Percentiles rank a stretch among this genome's conserved stretches.
These are phyloP conservation scores for Phylloboletellus chloephorus DNA, from an alignment of 1,284 basidiomycete species.

Conservation along the genomic window DNA sequence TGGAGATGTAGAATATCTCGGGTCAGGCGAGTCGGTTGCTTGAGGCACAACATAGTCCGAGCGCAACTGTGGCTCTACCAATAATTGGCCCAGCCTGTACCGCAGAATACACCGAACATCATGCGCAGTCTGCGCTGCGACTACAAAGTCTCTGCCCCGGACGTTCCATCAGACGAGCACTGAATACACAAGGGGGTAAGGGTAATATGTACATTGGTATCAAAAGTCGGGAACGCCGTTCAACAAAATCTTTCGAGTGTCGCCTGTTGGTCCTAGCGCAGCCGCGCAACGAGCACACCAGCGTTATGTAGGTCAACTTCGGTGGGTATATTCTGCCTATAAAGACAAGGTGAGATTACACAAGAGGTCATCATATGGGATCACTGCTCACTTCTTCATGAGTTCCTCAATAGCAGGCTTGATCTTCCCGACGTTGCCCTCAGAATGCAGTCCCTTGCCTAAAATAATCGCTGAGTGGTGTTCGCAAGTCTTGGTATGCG, in stretches of 20 bases:
- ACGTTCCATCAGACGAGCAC: too few relatives aligned
- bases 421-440: conserved; percentile 77
- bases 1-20: conserved; percentile 10
- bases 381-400: conserved; percentile 62
- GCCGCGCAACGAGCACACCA: conserved; percentile 82
- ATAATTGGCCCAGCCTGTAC: too few relatives aligned
- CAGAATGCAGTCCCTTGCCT: conserved; percentile 85
- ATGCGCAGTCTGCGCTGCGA: too few relatives aligned
- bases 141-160: too few relatives aligned
- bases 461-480: conserved; percentile 2
- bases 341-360: conserved; percentile 1
- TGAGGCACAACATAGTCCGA: conserved; percentile 14
- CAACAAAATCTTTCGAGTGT: background rate
- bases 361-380: background rate
- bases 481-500: background rate
- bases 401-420: conserved; percentile 90
- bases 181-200: too few relatives aligned
- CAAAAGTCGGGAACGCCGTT: background rate
- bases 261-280: conserved; percentile 35
- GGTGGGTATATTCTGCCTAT: conserved; percentile 23
- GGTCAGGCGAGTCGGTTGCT: conserved; percentile 5
- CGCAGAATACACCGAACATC: too few relatives aligned
- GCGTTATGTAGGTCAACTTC: conserved; percentile 77
- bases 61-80: too few relatives aligned
- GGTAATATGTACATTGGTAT: too few relatives aligned